Conservation (phyloP, 306 rosid species). For the Lablab purpureus region DNA sequence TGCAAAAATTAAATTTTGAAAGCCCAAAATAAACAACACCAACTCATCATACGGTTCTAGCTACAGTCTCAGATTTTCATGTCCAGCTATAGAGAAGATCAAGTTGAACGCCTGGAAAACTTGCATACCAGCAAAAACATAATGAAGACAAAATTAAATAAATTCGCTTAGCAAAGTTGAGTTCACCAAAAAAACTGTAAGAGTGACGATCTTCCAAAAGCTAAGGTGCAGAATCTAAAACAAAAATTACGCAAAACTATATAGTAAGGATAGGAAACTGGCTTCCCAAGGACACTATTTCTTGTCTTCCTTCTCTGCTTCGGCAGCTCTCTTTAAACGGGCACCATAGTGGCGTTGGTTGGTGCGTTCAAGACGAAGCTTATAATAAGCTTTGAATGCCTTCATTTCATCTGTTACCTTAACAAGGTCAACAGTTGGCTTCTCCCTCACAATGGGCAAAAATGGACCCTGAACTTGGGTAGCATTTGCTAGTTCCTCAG, state of each 20-base stretch:
- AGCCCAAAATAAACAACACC: too few species aligned
- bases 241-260: slow-evolving; percentile 24
- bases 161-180: slow-evolving; percentile 6
- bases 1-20: too few species aligned
- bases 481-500: slow-evolving; percentile 74
- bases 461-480: slow-evolving; percentile 67
- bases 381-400: slow-evolving; percentile 68
- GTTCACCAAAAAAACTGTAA: neutral
- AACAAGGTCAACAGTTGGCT: slow-evolving; percentile 64
- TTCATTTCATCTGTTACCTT: slow-evolving; percentile 73
- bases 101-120: neutral
- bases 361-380: slow-evolving; percentile 67
- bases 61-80: neutral
- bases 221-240: slow-evolving; percentile 17
- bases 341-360: slow-evolving; percentile 66
- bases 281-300: slow-evolving; percentile 49
- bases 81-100: neutral
- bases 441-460: slow-evolving; percentile 64
- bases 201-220: slow-evolving; percentile 5
- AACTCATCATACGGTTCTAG: neutral
- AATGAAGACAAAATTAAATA: neutral
- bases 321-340: slow-evolving; percentile 69
- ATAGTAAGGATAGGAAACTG: neutral
- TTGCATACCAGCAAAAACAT: neutral
- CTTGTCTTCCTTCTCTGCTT: slow-evolving; percentile 82